Base-by-base conservation (phyloP, 2,329 filamentous ascomycete species). In the Colletotrichum cuscutae region DNA sequence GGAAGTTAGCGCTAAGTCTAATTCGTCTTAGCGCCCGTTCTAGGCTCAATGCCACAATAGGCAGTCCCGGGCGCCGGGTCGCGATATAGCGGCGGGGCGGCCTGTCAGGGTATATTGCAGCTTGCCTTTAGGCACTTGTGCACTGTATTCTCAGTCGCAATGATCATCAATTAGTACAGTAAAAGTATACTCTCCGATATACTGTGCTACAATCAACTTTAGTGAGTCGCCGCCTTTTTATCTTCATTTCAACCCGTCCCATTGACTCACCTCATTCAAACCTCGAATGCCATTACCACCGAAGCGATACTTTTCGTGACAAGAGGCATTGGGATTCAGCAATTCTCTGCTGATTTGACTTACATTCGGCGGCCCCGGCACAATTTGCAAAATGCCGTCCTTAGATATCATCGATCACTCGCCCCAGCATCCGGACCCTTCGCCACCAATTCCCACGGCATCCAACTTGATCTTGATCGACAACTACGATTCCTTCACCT, bases 401-500 rank as follows among this genome's bases (percentile, higher is more conserved):
- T 75, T 81, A 46, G 84, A 86, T 73, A 85, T 91, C 72, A 83
- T 90, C 76, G 96, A 98, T 81, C 92, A 98, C 83, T 98, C 96
- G 73, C 95, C 95, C 78, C 92, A 93, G 81, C 92, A 98, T 82
- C 94, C 94, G 72, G 89, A 93, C 75, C 92, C 93, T 65, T 92
- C 92, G 35, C 86, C 91, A 65, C 91, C 92, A 46, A 87, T 98
- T 65, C 82, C 92, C 28, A 95, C 92, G 63, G 97, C 97, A 30
- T 94, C 93, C 70, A 98, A 98, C 83, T 89, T 99, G 71, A 90
- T 99, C 75, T 89, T 99, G 75, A 98, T 99, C 79, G 97, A 99
- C 87, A 99, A 99, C 84, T 99, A 98, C 84, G 97, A 99, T 84
- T 98, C 97, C 4, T 99, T 99, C 83, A 98, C 96, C 72, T 99